Evolutionary conservation across 352 stramenopile genomes (phyloP), one percentile per base, ranked within the genome.

Genomic region (Peronospora destructor): DNA sequence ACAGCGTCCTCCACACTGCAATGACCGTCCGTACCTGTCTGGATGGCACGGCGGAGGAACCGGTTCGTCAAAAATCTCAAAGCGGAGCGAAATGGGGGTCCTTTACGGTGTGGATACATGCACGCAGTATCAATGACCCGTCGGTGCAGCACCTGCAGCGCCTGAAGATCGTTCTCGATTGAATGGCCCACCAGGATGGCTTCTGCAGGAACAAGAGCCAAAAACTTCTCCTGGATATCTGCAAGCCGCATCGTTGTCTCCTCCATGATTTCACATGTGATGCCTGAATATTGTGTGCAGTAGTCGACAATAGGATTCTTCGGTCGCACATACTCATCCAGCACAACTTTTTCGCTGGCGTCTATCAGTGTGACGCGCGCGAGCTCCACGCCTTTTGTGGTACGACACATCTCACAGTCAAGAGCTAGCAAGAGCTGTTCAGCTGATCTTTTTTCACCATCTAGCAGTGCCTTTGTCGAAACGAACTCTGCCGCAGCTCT

Each of bases 361-460:
- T 93, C 77, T 7, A 93, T 61, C 11, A 93, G 61, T 8, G 82
- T 89, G 13, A 93, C 43, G 1, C 82, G 75, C 11, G 79, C 73
- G 10, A 93, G 66, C 55, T 93, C 82, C n/a, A 87, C 62, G n/a
- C 77, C 76, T 57, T 90, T 91, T 13, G 84, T 94, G 10, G 80
- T 93, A 14, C 70, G 71, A 40, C 82, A 90, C 84, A 95, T 95
- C 21, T 95, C 84, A 50, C 84, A 95, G 54, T 95, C 84, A 26
- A 95, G 45, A 19, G 80, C 82, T 1, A 94, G 58, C 33, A 94
- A 51, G 5, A 85, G 55, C 17, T 82, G 63, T 25, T 75, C 59
- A 0, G 69, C 34, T 25, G 56, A 28, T 25, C 66, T 59, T 3
- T 54, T 66, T 7, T 75, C 57, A 7, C 61, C 66, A 10, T 70